Conservation (phyloP, 1,284 basidiomycete species). For the Fomitopsis pinicola region DNA sequence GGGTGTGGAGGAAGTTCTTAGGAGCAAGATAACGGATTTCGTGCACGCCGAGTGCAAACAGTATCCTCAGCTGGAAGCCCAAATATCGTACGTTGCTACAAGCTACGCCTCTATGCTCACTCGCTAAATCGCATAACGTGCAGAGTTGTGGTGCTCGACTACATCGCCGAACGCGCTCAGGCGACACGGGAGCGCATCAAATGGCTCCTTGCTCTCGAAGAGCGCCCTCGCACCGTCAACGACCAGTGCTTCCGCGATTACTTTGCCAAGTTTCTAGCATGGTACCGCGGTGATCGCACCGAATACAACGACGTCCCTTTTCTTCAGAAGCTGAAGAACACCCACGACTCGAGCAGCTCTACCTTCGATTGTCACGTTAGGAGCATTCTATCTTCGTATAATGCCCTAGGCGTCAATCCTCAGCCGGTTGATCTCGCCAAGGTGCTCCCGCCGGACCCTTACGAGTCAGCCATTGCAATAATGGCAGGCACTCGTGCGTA, state of each 20-base stretch:
- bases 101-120: not conserved
- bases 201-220: constrained; percentile 27
- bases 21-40: constrained; percentile 35
- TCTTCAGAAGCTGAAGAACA: not conserved
- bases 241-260: constrained; percentile 27
- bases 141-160: constrained; percentile 44
- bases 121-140: not conserved
- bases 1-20: constrained; percentile 34
- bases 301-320: constrained; percentile 8
- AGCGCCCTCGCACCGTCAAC: constrained; percentile 30
- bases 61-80: constrained; percentile 50
- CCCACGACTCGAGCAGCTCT: constrained; percentile 22
- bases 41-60: constrained; percentile 44
- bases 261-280: constrained; percentile 24
- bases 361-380: constrained; percentile 37
- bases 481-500: constrained; percentile 73
- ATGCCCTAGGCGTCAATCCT: constrained; percentile 41
- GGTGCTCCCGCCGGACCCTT: constrained; percentile 47
- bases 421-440: constrained; percentile 43
- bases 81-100: constrained; percentile 42
- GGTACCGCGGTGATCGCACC: constrained; percentile 21
- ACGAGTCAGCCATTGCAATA: constrained; percentile 53
- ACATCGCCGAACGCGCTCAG: constrained; percentile 39
- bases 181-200: constrained; percentile 36
- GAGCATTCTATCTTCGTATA: constrained; percentile 37